These are phyloP conservation scores for Dorcoceras hygrometricum DNA, from an alignment of 257 asterid species.

Conservation along the genomic window DNA sequence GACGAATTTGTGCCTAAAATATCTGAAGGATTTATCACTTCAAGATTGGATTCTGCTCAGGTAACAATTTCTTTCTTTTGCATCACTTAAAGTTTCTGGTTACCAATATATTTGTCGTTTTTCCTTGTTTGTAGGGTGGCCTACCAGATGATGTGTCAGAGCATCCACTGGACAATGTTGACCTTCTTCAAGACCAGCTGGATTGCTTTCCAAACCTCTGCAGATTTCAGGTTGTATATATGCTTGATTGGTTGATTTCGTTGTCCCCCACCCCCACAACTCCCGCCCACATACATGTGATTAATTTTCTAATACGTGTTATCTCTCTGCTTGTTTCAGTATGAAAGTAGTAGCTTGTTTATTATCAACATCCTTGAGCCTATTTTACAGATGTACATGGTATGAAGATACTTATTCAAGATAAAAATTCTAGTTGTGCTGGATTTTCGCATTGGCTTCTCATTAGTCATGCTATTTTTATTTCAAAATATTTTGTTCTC, in stretches of 20 bases:
- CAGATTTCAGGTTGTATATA: constrained; percentile 74
- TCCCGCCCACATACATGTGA: not conserved
- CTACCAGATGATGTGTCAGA: constrained; percentile 77
- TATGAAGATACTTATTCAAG: constrained; percentile 36
- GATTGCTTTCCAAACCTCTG: constrained; percentile 93
- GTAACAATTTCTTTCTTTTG: constrained; percentile 33
- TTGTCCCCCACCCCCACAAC: constrained; percentile 3
- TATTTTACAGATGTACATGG: constrained; percentile 75
- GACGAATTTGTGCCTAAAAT: constrained; percentile 96
- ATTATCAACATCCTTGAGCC: constrained; percentile 88
- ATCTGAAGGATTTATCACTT: constrained; percentile 85
- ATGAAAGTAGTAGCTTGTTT: constrained; percentile 90
- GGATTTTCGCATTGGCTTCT: constrained; percentile 12
- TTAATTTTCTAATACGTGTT: constrained; percentile 13
- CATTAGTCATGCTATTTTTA: not conserved
- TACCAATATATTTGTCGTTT: constrained; percentile 16
- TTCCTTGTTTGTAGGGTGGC: constrained; percentile 53
- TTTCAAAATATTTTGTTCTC: not conserved
- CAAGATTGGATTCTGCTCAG: constrained; percentile 97
- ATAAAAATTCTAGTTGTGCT: constrained; percentile 4
- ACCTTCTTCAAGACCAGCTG: constrained; percentile 97
- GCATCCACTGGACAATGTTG: constrained; percentile 92
- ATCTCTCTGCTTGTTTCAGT: constrained; percentile 49
- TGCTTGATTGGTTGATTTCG: constrained; percentile 9
- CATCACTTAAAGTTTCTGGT: not conserved